phyloP scores from a whole-genome alignment of 768 basidiomycete species.

The Leccinum sublutescens region DNA sequence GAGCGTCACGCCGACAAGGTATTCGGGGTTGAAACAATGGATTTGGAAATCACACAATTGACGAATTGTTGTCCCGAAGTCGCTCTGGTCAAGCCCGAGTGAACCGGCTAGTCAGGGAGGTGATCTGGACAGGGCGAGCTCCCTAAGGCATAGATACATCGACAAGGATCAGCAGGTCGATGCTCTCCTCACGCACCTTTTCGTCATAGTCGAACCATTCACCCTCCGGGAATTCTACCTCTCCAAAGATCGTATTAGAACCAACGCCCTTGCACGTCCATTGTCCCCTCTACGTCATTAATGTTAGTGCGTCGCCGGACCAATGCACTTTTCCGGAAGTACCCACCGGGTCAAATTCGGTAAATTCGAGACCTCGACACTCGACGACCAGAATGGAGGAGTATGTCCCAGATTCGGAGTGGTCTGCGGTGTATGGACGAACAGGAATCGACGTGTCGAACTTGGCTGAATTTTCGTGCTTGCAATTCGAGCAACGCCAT shows the following conservation, averaged over 20 bases:
- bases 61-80: neutral
- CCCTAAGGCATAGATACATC: constrained; percentile 38
- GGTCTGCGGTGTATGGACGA: constrained; percentile 58
- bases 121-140: constrained; percentile 66
- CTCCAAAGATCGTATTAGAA: constrained; percentile 53
- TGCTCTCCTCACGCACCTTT: constrained; percentile 48
- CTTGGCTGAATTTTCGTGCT: constrained; percentile 78
- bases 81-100: constrained; percentile 47
- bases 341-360: constrained; percentile 72
- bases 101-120: constrained; percentile 64
- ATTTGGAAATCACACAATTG: neutral
- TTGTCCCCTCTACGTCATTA: constrained; percentile 49
- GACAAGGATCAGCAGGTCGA: neutral
- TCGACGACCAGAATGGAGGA: constrained; percentile 70
- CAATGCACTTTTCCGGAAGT: neutral
- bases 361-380: constrained; percentile 85
- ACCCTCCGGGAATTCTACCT: constrained; percentile 54
- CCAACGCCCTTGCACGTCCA: constrained; percentile 75
- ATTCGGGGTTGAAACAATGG: neutral
- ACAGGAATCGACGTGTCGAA: constrained; percentile 56
- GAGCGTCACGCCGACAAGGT: too few relatives aligned
- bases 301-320: neutral
- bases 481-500: constrained; percentile 77
- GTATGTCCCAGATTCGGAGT: constrained; percentile 47
- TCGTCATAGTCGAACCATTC: constrained; percentile 90